Conservation (phyloP, 1,284 basidiomycete species). For the Ustilago cynodontis region DNA sequence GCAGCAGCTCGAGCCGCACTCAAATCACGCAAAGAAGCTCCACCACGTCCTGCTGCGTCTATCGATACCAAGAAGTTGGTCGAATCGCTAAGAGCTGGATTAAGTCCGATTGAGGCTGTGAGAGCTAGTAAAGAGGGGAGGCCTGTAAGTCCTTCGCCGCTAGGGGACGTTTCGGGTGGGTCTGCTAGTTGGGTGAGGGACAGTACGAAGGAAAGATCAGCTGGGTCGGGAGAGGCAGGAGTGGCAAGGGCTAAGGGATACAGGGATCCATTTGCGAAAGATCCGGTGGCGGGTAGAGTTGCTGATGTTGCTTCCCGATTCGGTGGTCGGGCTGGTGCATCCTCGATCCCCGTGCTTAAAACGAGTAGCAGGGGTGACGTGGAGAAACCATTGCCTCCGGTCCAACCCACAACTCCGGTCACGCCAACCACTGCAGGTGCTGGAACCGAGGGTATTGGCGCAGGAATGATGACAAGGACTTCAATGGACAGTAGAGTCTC, state of each 20-base stretch:
- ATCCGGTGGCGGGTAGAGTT: conserved; percentile 55
- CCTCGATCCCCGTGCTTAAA: not conserved
- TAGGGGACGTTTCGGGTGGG: not conserved
- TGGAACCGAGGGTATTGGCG: not conserved
- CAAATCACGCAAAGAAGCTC: conserved; percentile 21
- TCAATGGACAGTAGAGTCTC: conserved; percentile 24
- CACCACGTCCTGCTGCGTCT: conserved; percentile 11
- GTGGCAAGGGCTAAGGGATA: conserved; percentile 1
- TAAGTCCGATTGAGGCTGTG: conserved; percentile 40
- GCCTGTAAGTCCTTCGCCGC: not conserved
- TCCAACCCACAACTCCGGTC: not conserved
- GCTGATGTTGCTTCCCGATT: conserved; percentile 56
- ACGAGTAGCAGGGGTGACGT: not conserved
- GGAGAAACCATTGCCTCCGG: conserved; percentile 14
- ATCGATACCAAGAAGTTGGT: conserved; percentile 52
- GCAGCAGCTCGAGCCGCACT: conserved; percentile 39
- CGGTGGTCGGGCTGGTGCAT: conserved; percentile 32
- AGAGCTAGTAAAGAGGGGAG: conserved; percentile 32
- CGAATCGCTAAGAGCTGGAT: conserved; percentile 39
- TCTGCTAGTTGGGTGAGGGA: not conserved
- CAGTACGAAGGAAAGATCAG: not conserved
- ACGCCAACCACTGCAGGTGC: not conserved
- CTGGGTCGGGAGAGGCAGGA: not conserved
- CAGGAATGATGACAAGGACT: not conserved
- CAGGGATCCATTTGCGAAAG: conserved; percentile 57